Base-by-base conservation (phyloP, 1,284 basidiomycete genomes). In the Uromyces viciae-fabae region DNA sequence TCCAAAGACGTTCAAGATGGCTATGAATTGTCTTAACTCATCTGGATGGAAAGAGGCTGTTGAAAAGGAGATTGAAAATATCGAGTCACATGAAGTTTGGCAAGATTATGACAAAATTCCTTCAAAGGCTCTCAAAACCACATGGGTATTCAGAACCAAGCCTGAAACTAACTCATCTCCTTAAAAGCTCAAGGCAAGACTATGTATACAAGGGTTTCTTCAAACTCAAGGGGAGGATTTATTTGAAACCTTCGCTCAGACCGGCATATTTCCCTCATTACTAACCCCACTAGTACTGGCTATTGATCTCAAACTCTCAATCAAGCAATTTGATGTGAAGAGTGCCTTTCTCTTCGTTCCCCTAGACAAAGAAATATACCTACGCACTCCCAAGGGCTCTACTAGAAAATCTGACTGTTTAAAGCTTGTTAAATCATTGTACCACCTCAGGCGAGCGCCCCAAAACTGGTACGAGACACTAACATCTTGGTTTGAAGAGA, bases 181-280 rank as follows among this genome's bases (percentile, higher is more conserved):
- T 8, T 19, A 56, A 56, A 56, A 56, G 31, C 54, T 28, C 8
- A 56, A 56, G 22, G 7, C 54, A 8, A 8, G 54, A 22, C 22
- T 56, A 5, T 56, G 54, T 28, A 56, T 87, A 0, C 84, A 86
- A 58, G 88, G 88, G 0, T 89, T 87, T 83, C 83, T 83, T 0
- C 89, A 90, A 82, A 81, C 84, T 0, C 83, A 84, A 3, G 86
- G 88, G 0, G 64, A 87, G 0, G 87, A 89, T 81, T 89, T 87
- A 82, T 85, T 86, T 31, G 84, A 88, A 40, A 88, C 87, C 0
- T 88, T 85, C 75, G 83, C 87, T 0, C 88, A 88, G 0, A 85
- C 88, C 0, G 86, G 86, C 3, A 84, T 85, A 17, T 84, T 87
- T 2, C 76, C 85, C 0, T 86, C 87, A 0, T 84, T 88, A 22